Base-by-base conservation (phyloP, 2,329 filamentous ascomycete species). In the Cryoendolithus antarcticus region DNA sequence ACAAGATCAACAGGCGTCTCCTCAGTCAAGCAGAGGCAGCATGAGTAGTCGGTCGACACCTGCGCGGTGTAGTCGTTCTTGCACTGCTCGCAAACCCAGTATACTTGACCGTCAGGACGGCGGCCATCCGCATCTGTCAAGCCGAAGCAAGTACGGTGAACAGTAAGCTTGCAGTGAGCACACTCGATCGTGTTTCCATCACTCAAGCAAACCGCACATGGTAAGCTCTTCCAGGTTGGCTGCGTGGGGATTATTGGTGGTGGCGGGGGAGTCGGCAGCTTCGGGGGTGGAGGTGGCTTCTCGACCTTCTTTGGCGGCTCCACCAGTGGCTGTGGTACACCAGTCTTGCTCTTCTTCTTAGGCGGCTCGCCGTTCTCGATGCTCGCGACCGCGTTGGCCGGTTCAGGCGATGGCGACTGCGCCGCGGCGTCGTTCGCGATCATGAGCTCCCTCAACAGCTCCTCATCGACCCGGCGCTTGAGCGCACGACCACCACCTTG, bases 51-150 rank as follows among this genome's bases (percentile, higher is more conserved):
- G 42, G 93, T 89, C n/a, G 91, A 95, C 33, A 93, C 80, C 48
- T 85, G 79, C 4, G 89, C 86, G 53, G 81, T 89, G 58, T 86
- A 86, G 57, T 98, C 91, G 55, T 98, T 98, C 30, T 78, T 71
- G 61, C 91, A 98, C 74, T 88, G 93, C 62, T 96, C 91, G 60
- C 91, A 98, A 31, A 81, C 75, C 91, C 91, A 98, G 61, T 93
- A 93, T 6, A 54, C 40, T n/a, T 52, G 48, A 10, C 53, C 54
- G 39, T 53, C 52, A 4, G 47, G 31, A 32, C 76, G 72, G 39
- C 71, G 72, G 32, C 83, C 75, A 3, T 55, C 51, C 41, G 62
- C 63, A 36, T 80, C 77, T 34, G 80, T 76, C 27, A 96, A 71
- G n/a, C 91, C 91, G 56, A 96, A 98, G 62, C 91, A 98, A 45